phyloP scores from a whole-genome alignment of 2,329 filamentous ascomycete species.

The Alternaria solani region DNA sequence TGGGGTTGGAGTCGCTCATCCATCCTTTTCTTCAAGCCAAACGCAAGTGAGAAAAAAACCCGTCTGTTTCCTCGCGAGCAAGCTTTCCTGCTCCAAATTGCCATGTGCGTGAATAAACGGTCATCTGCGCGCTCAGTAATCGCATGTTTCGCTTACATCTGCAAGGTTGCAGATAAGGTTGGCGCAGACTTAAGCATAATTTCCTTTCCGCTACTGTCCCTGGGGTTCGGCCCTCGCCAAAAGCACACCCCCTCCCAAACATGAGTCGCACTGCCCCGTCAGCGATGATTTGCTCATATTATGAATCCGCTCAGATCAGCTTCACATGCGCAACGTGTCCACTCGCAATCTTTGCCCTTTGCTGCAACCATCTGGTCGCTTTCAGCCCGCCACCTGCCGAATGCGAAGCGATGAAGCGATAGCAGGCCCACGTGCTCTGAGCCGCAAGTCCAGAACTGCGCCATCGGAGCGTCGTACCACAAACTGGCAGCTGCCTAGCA shows the following conservation, averaged over 20 bases:
- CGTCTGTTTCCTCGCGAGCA: background rate
- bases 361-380: background rate
- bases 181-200: slow-evolving; percentile 49
- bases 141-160: slow-evolving; percentile 39
- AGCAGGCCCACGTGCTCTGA: slow-evolving; percentile 8
- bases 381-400: background rate
- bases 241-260: slow-evolving; percentile 12
- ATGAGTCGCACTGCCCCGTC: slow-evolving; percentile 6
- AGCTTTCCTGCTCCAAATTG: background rate
- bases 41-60: background rate
- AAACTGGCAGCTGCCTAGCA: slow-evolving; percentile 6
- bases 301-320: background rate
- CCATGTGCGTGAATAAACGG: background rate
- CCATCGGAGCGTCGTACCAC: slow-evolving; percentile 25
- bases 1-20: background rate
- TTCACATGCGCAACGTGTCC: slow-evolving; percentile 2
- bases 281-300: slow-evolving; percentile 10
- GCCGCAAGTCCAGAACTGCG: slow-evolving; percentile 22
- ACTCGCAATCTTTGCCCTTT: background rate
- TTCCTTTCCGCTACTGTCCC: slow-evolving; percentile 38
- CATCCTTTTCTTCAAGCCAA: background rate
- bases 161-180: slow-evolving; percentile 47
- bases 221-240: slow-evolving; percentile 24
- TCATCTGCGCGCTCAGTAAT: slow-evolving; percentile 17
- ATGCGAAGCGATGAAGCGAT: background rate